Evolutionary conservation across 257 asterid species (phyloP).

Genomic region (Primulina eburnea): DNA sequence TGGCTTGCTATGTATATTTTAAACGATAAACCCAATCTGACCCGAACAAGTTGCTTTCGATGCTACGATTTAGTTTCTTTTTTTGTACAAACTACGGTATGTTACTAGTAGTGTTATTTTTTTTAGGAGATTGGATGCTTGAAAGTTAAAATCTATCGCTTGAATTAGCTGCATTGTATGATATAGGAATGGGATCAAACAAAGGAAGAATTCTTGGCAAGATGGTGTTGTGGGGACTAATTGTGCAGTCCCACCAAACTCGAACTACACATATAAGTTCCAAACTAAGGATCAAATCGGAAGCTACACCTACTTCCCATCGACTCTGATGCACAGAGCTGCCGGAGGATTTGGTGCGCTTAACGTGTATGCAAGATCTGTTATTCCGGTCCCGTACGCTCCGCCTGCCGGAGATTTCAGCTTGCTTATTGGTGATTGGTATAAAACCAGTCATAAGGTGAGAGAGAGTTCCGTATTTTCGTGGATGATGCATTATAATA

Average conservation of each 20-base stretch:
- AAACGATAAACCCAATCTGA: neutral
- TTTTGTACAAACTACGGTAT: no score
- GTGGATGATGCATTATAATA: neutral
- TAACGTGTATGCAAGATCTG: slow-evolving; percentile 76
- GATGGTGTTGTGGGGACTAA: slow-evolving; percentile 95
- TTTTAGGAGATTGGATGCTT: neutral
- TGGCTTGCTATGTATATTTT: neutral
- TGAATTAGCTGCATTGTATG: slow-evolving; percentile 20
- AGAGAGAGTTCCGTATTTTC: slow-evolving; percentile 1
- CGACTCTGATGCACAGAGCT: slow-evolving; percentile 82
- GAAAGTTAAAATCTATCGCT: neutral
- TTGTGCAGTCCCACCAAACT: slow-evolving; percentile 76
- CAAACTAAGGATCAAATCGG: slow-evolving; percentile 96
- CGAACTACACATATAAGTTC: slow-evolving; percentile 79
- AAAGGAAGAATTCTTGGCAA: slow-evolving; percentile 98
- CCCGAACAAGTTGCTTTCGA: no score
- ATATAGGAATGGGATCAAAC: slow-evolving; percentile 93
- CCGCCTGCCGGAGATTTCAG: slow-evolving; percentile 79
- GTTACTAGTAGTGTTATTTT: no score
- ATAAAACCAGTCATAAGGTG: slow-evolving; percentile 66
- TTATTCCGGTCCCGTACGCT: slow-evolving; percentile 82
- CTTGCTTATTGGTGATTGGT: slow-evolving; percentile 91
- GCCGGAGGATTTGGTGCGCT: slow-evolving; percentile 90
- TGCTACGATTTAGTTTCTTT: no score
- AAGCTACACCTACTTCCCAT: slow-evolving; percentile 83